Base-by-base conservation (phyloP, 495 filamentous ascomycete genomes). In the Glutinoglossum americanum region DNA sequence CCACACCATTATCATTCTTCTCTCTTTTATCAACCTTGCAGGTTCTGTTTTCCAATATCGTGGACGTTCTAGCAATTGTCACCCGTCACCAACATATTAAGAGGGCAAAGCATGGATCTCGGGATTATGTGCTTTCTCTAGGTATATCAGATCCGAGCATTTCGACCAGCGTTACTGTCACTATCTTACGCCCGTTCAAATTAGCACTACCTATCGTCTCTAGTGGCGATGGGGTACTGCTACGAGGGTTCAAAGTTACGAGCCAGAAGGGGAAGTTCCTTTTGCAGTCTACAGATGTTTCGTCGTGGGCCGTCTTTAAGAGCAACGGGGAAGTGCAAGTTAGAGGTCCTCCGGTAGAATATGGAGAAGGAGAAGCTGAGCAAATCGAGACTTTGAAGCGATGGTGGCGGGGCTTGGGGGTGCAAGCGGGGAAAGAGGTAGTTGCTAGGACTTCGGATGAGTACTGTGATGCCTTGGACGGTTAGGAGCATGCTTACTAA, bases 111-210 rank as follows among this genome's bases (percentile, higher is more conserved):
- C 70, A 73, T 17, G 84, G 83, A 0, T 80, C 82, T 6, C 73
- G 77, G 57, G 83, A 93, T 63, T 89, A 79, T 66, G 54, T 57
- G 48, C n/a, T 66, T 10, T 45, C 41, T 45, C 19, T 45, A 1
- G 41, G 17, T 3, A 45, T 45, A 4, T 21, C 41, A 13, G 41
- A 45, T n/a, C 3, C 17, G 41, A 45, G 41, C 19, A 45, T 45
- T 21, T 10, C 41, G 3, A 45, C 41, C 21, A 45, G 41, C 19
- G 19, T 45, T 21, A 45, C 59, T 8, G 85, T 86, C 0, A 80
- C 84, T 58, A 71, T 95, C 17, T 85, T 85, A 66, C 78, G 87
- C 5, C 82, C 86, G 0, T 80, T 82, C 64, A 82, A 81, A 62
- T 75, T 76, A 13, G 76, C 80, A 0, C 71, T 97, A 1, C 92